These are phyloP conservation scores for Friedmanniomyces endolithicus DNA, from an alignment of 495 filamentous ascomycete species.

Conservation along the genomic window DNA sequence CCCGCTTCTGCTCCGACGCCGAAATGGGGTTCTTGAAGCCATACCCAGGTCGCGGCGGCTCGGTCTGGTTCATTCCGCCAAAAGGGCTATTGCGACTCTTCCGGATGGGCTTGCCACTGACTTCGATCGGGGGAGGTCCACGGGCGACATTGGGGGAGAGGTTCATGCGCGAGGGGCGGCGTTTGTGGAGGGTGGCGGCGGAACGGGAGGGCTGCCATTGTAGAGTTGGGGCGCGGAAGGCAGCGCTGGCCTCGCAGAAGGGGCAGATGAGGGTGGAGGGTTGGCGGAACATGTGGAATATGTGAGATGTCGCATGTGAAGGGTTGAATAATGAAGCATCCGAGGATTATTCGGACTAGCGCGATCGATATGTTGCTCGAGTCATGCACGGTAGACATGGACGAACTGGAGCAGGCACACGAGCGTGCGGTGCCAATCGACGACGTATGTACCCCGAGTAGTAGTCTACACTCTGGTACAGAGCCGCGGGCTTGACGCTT, in stretches of 20 bases:
- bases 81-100: conserved; percentile 49
- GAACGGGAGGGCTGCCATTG: conserved; percentile 18
- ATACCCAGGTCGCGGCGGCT: conserved; percentile 35
- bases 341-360: too few species aligned
- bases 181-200: conserved; percentile 28
- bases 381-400: too few species aligned
- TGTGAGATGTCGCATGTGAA: not conserved
- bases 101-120: conserved; percentile 28
- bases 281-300: conserved; percentile 5
- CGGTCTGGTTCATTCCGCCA: conserved; percentile 64
- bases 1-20: conserved; percentile 23
- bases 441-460: too few species aligned
- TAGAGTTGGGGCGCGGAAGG: conserved; percentile 1
- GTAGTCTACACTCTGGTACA: too few species aligned
- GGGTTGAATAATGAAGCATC: too few species aligned
- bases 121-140: conserved; percentile 6
- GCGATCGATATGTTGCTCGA: too few species aligned
- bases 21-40: not conserved
- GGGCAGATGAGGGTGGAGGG: conserved; percentile 21
- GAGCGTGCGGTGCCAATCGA: too few species aligned
- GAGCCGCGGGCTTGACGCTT: too few species aligned
- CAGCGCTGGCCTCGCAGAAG: conserved; percentile 27
- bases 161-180: conserved; percentile 58
- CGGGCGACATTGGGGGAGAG: conserved; percentile 56
- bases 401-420: too few species aligned